Base-by-base conservation (phyloP, 2,329 filamentous ascomycete genomes). In the Clonostachys sp. region DNA sequence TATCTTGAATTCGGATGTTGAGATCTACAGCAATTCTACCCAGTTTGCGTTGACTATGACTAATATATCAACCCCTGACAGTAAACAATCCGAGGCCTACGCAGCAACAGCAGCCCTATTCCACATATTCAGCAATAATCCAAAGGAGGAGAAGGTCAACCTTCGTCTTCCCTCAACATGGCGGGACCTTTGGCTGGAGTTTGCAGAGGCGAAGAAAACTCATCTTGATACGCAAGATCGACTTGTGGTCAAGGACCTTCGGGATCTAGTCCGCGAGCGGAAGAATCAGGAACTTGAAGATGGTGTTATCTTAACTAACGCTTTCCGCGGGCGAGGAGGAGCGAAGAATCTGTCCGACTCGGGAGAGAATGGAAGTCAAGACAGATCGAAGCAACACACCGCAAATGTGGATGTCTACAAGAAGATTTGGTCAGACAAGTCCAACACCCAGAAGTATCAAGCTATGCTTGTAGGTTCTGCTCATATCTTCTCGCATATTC, bases 121-220 rank as follows among this genome's bases (percentile, higher is more conserved):
- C 62, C 77, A 88, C 39, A 75, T 95, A 1, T 96, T 91, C 53
- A 82, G 83, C 2, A 78, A 80, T n/a, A 88, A 84, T 14, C 68
- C 81, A 0, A 94, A 89, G 56, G 92, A 97, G 59, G 90, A 95
- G 53, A 97, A 95, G 62, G 81, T 89, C 3, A 86, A 86, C 50
- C 64, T 95, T 52, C 81, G 88, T 45, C 72, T 99, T 14, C 89
- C 91, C 5, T 75, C 85, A 1, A 76, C 81, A 3, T 99, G 90
- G 87, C 84, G 89, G 61, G 88, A 95, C 54, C 71, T 96, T 2
- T 96, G 91, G 84, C 77, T 79, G 10, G 91, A 97, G 60, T 79
- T 96, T 49, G 74, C 83, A 1, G 81, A 84, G 45, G 68, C 77
- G 17, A 87, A 84, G 57, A 92, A 90, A 62, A 80, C 78, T 41